Evolutionary conservation across 441 rosid species (phyloP).

Genomic region (Gossypium schwendimanii): DNA sequence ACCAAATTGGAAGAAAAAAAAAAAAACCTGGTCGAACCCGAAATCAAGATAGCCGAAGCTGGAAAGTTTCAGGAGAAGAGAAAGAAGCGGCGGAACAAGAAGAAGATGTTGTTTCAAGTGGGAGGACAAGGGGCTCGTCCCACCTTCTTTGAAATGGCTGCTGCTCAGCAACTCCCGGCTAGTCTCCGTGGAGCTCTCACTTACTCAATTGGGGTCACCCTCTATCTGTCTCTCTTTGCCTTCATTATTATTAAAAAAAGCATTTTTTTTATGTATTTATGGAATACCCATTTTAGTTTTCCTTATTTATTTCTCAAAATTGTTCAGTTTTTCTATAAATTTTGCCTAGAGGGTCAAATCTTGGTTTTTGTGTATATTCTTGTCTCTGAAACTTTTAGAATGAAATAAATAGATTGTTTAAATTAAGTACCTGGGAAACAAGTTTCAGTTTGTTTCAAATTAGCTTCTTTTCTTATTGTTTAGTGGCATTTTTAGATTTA

Average conservation of each 20-base stretch:
- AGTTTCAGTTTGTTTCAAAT: neutral
- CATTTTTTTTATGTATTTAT: neutral
- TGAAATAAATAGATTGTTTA: neutral
- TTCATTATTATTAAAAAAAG: no score
- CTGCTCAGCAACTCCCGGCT: conserved; percentile 97
- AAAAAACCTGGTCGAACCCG: neutral
- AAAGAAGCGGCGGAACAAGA: conserved; percentile 8
- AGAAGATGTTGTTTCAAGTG: conserved; percentile 89
- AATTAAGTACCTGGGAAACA: neutral
- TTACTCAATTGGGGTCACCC: conserved; percentile 78
- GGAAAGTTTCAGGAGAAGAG: neutral
- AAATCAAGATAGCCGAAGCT: conserved; percentile 4
- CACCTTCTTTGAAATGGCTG: conserved; percentile 98
- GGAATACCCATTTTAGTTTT: neutral
- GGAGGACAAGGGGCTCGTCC: conserved; percentile 99
- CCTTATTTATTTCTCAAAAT: conserved; percentile 15
- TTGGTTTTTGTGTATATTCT: neutral
- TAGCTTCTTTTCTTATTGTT: neutral
- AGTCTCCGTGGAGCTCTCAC: conserved; percentile 96
- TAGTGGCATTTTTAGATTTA: neutral
- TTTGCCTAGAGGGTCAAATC: conserved; percentile 8
- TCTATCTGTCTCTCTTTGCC: neutral
- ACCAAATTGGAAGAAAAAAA: neutral
- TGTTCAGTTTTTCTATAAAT: neutral
- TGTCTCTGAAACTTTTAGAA: neutral